Evolutionary conservation across 2,329 filamentous ascomycete genomes (phyloP).

Genomic region (Zymoseptoria pseudotritici): DNA sequence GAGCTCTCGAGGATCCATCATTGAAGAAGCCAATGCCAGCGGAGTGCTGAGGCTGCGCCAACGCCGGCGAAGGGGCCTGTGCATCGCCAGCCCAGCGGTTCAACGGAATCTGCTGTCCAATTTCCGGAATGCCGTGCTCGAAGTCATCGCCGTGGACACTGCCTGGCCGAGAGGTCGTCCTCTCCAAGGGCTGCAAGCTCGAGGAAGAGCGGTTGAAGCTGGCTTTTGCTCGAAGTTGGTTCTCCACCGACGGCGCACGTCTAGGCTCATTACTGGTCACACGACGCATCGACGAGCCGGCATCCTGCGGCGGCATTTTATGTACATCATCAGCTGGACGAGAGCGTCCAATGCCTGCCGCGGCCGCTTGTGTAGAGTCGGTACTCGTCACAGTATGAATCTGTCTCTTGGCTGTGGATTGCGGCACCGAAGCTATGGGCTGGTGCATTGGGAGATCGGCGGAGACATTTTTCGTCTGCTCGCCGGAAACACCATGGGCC

Average conservation of each 20-base stretch:
- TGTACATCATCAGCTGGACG: constrained; percentile 45
- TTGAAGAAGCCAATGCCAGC: constrained; percentile 48
- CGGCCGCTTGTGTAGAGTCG: constrained; percentile 77
- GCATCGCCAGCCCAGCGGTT: constrained; percentile 88
- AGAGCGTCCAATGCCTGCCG: constrained; percentile 70
- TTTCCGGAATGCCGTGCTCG: constrained; percentile 84
- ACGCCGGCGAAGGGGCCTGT: constrained; percentile 81
- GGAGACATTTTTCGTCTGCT: constrained; percentile 58
- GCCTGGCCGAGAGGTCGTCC: constrained; percentile 44
- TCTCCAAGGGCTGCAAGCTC: constrained; percentile 33
- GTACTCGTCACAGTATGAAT: constrained; percentile 82
- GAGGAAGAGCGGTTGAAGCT: constrained; percentile 47
- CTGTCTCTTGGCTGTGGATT: constrained; percentile 71
- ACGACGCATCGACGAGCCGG: constrained; percentile 15
- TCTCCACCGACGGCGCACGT: constrained; percentile 32
- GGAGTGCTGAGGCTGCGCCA: constrained; percentile 36
- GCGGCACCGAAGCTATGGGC: constrained; percentile 77
- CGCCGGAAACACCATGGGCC: constrained; percentile 22
- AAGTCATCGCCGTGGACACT: constrained; percentile 55
- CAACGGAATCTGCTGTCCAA: constrained; percentile 90
- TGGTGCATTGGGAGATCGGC: constrained; percentile 81
- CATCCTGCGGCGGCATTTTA: constrained; percentile 17
- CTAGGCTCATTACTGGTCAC: constrained; percentile 19
- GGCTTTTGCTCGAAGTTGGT: constrained; percentile 54
- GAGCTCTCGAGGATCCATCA: constrained; percentile 50